phyloP scores from a whole-genome alignment of 768 basidiomycete genomes.

The Termitomyces sp. region DNA sequence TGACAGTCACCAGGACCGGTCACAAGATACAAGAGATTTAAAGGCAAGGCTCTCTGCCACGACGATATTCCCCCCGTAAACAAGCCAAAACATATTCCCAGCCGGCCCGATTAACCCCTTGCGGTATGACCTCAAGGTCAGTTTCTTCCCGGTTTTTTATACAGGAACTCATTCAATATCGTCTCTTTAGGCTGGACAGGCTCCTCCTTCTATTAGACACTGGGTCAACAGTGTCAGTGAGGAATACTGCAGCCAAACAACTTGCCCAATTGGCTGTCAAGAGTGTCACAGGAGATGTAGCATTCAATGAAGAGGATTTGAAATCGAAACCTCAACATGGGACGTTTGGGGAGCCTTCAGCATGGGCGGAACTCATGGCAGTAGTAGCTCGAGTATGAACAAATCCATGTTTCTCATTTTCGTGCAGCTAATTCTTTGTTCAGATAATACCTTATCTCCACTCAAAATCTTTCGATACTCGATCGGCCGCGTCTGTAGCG shows the following conservation, averaged over 20 bases:
- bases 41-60: constrained; percentile 45
- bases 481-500: constrained; percentile 85
- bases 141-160: constrained; percentile 1
- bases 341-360: constrained; percentile 61
- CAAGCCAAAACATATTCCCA: constrained; percentile 41
- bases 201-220: constrained; percentile 94
- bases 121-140: constrained; percentile 78
- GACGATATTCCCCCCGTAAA: constrained; percentile 59
- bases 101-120: constrained; percentile 54
- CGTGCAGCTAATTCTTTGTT: constrained; percentile 12
- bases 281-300: constrained; percentile 79
- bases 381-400: constrained; percentile 81
- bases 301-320: constrained; percentile 71
- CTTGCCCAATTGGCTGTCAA: constrained; percentile 89
- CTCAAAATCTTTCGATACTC: constrained; percentile 90
- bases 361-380: constrained; percentile 89
- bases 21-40: constrained; percentile 60
- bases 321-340: constrained; percentile 62
- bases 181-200: constrained; percentile 78
- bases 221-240: constrained; percentile 85
- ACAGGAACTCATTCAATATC: constrained; percentile 7
- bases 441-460: constrained; percentile 90
- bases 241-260: constrained; percentile 96
- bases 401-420: background rate
- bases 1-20: constrained; percentile 40